Conservation (phyloP, 176 grass and related monocot species). For the Thalia dealbata region DNA sequence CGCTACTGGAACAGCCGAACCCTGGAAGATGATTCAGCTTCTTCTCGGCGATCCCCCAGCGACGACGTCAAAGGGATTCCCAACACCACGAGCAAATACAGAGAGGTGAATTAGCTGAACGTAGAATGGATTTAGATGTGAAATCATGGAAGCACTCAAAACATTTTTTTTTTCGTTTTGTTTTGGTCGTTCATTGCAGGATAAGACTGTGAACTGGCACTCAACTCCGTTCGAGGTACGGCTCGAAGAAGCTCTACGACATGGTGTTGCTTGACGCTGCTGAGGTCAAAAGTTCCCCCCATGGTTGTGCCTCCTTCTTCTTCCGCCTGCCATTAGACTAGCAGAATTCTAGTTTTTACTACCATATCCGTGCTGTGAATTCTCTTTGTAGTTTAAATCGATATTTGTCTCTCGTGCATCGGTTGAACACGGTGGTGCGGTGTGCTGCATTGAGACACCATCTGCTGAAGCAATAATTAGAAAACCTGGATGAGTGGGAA, state of each 20-base stretch:
- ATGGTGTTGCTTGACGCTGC: background rate
- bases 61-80: slow-evolving; percentile 39
- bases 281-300: too few species aligned
- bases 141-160: background rate
- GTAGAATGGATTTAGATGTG: background rate
- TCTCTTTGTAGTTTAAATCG: too few species aligned
- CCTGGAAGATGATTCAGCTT: slow-evolving; percentile 2
- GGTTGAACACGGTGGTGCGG: too few species aligned
- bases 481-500: too few species aligned
- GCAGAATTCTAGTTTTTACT: too few species aligned
- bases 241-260: slow-evolving; percentile 14
- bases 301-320: too few species aligned
- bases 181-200: slow-evolving; percentile 25
- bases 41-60: slow-evolving; percentile 36
- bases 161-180: too few species aligned
- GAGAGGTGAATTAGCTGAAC: slow-evolving; percentile 26
- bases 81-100: slow-evolving; percentile 56
- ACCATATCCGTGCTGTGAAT: too few species aligned
- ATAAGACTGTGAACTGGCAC: slow-evolving; percentile 25
- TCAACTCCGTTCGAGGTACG: slow-evolving; percentile 15
- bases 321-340: too few species aligned
- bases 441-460: too few species aligned
- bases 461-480: too few species aligned
- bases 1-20: slow-evolving; percentile 30
- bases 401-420: too few species aligned